Evolutionary conservation across 805 yeast species (phyloP), one percentile per base, ranked within the genome.

Genomic region (Kodamaea leandrae): DNA sequence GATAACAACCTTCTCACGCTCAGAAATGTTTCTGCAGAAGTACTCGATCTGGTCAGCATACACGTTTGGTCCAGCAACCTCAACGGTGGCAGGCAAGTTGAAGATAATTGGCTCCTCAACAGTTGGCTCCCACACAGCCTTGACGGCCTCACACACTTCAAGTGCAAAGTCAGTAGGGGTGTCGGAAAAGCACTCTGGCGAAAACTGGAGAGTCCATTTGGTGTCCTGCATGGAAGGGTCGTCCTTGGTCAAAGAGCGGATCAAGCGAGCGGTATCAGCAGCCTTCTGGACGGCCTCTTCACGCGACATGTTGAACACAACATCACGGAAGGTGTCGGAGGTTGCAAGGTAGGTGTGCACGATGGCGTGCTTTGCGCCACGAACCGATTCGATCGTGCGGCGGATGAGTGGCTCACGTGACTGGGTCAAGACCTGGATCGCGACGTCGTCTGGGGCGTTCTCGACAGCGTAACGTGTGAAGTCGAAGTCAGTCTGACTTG

Each of bases 1-100:
- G 44, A 83, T 77, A 46, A 80, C 67, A 30, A 82, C 77, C 53
- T 80, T 82, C 55, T 83, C 88, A 61, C 90, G 76, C 56, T 83
- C 86, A 38, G 78, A 58, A 41, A 83, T 83, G 55, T 82, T 74
- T 38, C 72, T 78, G 48, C 80, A 74, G 62, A 83, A 83, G 54
- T 82, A 83, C 62, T 83, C 91, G 49, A 83, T 77, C 65, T 83
- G 89, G 63, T 83, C 91, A 40, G 91, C 91, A 52, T 83, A 83
- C 32, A 80, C 73, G 61, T 83, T 80, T 48, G 91, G 91, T 39
- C 81, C 67, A 4, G 88, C 77, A 49, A 83, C 83, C 66, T 83
- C 91, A 20, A 83, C 89, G 18, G 91, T 83, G 36, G 90, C 89
- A 15, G 91, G 91, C 51, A 83, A 69, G 66, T 83, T 83, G 71